These are phyloP conservation scores for Fusarium camptoceras DNA, from an alignment of 2,329 filamentous ascomycete genomes.

Conservation along the genomic window DNA sequence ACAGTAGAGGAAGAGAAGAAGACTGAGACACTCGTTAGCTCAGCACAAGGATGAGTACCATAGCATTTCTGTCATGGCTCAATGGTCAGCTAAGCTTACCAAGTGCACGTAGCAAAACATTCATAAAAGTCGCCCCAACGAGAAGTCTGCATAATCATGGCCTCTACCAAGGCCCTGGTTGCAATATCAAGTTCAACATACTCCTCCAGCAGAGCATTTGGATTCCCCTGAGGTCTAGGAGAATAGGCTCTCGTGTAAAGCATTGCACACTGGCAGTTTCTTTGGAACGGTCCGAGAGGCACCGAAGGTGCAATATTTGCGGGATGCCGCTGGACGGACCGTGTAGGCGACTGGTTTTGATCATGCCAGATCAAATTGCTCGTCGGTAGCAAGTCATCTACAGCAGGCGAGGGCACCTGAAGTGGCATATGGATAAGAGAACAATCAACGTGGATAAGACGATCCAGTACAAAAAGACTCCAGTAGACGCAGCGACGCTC, in stretches of 20 bases:
- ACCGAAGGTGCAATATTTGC: conserved; percentile 46
- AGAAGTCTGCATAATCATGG: conserved; percentile 50
- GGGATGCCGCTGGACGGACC: conserved; percentile 45
- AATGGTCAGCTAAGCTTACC: conserved; percentile 40
- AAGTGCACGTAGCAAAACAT: conserved; percentile 52
- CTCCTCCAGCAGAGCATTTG: conserved; percentile 41
- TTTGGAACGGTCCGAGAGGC: conserved; percentile 51
- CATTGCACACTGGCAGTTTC: conserved; percentile 52
- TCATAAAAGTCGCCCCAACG: conserved; percentile 53
- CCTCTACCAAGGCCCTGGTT: conserved; percentile 49
- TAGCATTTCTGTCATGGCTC: not conserved
- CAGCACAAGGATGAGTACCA: not conserved
- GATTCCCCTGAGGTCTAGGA: conserved; percentile 35
- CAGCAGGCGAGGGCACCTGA: conserved; percentile 52
- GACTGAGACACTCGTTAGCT: conserved; percentile 35
- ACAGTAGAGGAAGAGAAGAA: conserved; percentile 52
- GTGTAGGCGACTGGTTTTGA: conserved; percentile 39
- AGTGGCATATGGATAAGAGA: conserved; percentile 49
- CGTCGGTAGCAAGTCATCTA: conserved; percentile 52
- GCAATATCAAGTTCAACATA: conserved; percentile 51
- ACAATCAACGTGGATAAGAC: conserved; percentile 51
- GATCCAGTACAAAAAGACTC: conserved; percentile 58
- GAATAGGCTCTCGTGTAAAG: conserved; percentile 49
- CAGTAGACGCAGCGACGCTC: conserved; percentile 58
- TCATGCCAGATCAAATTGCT: conserved; percentile 51